Evolutionary conservation across 306 rosid genomes (phyloP), one percentile per base, ranked within the genome.

Genomic region (Quercus wislizeni): DNA sequence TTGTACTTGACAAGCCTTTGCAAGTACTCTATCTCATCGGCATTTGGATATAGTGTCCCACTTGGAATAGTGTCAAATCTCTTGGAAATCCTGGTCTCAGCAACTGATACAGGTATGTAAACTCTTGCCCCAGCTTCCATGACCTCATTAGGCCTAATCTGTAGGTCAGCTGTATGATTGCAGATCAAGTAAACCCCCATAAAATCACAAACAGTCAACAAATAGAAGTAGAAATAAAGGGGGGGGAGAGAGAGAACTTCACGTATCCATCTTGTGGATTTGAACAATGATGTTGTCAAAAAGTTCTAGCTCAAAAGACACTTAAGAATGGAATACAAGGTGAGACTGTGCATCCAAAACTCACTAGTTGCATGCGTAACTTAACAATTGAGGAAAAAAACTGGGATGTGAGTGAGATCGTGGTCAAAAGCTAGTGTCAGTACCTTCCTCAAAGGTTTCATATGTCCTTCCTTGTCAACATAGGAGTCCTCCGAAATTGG

Each of bases 11-110:
- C 91, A 78, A 92, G 98, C 89, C 99, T 90, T 70, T 95, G 97
- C 82, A 95, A 78, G 85, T 95, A 95, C 80, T 86, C 83, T 81
- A 95, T 95, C 90, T 95, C 99, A 59, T 95, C 98, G 23, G 97
- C 97, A 86, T 92, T 95, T 46, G 99, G 99, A 82, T 92, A 82
- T 46, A 95, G 85, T 41, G 99, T 95, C 76, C 95, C 99, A 85
- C 97, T 88, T 52, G 97, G 99, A 57, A 95, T 92, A 73, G 97
- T 80, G 84, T 92, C 99, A 69, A 75, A 95, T 90, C 99, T 84
- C 87, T 82, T 91, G 23, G 99, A 91, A 85, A 95, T 80, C 83
- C 84, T 89, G 75, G 92, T 86, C 91, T 95, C 98, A 0, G 85
- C 91, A 63, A 92, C 87, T 35, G 98, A 95, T 49, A 95, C 98